Evolutionary conservation across 2,329 filamentous ascomycete species (phyloP), one percentile per base, ranked within the genome.

Genomic region (Stenocarpella maydis): DNA sequence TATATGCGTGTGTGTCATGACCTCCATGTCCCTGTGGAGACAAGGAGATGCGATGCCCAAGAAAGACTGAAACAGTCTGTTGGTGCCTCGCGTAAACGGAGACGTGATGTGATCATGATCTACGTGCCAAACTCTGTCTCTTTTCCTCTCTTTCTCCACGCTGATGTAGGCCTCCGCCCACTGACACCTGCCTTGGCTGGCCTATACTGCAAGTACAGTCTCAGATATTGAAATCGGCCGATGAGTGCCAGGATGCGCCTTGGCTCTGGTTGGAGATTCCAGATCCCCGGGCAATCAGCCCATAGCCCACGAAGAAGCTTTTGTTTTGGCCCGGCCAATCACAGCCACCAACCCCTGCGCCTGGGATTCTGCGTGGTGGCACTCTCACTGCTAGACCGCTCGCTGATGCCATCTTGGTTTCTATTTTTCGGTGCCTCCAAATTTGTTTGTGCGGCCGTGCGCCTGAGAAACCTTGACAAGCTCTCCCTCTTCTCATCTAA

Each of bases 391-490:
- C 28, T n/a, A 21, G 2, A 4, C 17, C 17, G 31, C 31, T 4
- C 31, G 4, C n/a, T n/a, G n/a, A 8, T 4, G 4, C 31, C 31
- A 4, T 37, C 14, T 45, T 19, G 17, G 17, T 45, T 60, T 60
- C 55, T n/a, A n/a, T 21, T 45, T 31, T 31, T 31, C 26, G 41
- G 55, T 26, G 10, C 41, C 55, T 41, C 34, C 34, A 31, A 4
- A 4, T 37, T 12, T 37, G 2, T 37, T 37, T 37, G 6, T 12
- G 7, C 31, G 34, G 9, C 55, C 39, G 55, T 61, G 55, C 39
- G 39, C 39, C 17, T 24, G 53, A 41, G 55, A 34, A 61, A 61
- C 26, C 41, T 61, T 61, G 55, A 61, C 39, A 61, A 47, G 41
- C 55, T 34, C 19, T 10, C 34, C 6, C 10, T 41, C 55, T 2